phyloP scores from a whole-genome alignment of 176 grass and related monocot species.

The Juncus inflexus region DNA sequence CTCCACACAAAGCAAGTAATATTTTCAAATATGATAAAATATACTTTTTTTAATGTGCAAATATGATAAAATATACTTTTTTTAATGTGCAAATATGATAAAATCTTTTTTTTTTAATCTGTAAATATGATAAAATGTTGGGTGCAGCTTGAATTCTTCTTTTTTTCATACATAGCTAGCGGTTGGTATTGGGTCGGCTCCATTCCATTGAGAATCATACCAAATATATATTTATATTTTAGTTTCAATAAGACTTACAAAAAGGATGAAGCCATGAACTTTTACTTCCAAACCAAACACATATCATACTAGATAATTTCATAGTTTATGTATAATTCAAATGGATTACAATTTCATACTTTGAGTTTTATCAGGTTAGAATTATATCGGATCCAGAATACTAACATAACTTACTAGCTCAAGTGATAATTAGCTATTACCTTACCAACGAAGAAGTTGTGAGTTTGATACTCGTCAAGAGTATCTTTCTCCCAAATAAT shows the following conservation, averaged over 20 bases:
- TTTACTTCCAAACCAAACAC: neutral
- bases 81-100: too few species aligned
- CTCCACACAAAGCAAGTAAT: too few species aligned
- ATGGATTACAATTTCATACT: neutral
- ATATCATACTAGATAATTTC: neutral
- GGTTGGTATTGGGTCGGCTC: slow-evolving; percentile 23
- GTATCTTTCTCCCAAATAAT: neutral
- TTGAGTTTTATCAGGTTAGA: neutral
- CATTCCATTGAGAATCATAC: neutral
- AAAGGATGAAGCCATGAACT: neutral
- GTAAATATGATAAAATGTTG: neutral
- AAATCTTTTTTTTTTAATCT: too few species aligned
- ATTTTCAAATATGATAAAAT: too few species aligned
- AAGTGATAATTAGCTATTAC: neutral
- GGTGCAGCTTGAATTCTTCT: too few species aligned
- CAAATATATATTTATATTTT: slow-evolving; percentile 1
- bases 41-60: too few species aligned
- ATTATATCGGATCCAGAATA: neutral
- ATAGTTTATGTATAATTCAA: neutral
- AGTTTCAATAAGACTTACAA: neutral
- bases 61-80: too few species aligned
- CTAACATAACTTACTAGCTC: neutral
- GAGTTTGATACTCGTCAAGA: too few species aligned
- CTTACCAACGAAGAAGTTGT: neutral
- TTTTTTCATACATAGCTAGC: slow-evolving; percentile 10